Percentiles rank a stretch among this genome's conserved stretches.
Evolutionary conservation across 108 stramenopile genomes (phyloP).

Genomic region (Aurantiochytrium sp.): DNA sequence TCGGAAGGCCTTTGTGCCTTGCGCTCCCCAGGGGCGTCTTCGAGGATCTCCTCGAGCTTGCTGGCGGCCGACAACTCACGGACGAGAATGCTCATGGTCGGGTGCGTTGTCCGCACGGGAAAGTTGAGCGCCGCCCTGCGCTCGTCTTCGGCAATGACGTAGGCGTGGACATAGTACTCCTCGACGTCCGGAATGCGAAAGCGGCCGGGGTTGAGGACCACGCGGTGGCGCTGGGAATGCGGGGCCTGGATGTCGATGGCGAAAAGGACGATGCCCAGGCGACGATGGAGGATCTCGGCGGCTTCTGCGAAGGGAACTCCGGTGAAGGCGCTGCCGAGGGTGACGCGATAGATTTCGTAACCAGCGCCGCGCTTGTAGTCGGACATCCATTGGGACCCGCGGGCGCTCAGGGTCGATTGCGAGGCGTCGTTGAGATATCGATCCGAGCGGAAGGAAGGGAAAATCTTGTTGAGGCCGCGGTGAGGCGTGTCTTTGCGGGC

Average conservation of each 20-base stretch:
- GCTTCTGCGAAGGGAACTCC: not conserved
- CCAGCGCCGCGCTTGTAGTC: constrained; percentile 11
- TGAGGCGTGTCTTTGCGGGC: too few relatives aligned
- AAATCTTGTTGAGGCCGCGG: too few relatives aligned
- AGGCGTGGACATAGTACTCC: not conserved
- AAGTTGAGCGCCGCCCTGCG: not conserved
- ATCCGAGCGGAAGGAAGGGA: not conserved
- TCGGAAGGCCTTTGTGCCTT: not conserved
- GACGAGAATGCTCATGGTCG: not conserved
- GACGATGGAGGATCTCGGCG: not conserved
- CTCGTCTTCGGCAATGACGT: constrained; percentile 22
- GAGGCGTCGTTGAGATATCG: too few relatives aligned
- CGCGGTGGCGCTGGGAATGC: not conserved
- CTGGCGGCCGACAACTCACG: not conserved
- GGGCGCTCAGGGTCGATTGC: not conserved
- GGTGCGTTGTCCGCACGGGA: not conserved
- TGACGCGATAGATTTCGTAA: constrained; percentile 24
- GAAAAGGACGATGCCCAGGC: constrained; percentile 25
- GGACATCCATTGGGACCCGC: not conserved
- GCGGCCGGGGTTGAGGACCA: not conserved
- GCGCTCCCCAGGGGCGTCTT: not conserved
- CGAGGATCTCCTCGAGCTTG: too few relatives aligned
- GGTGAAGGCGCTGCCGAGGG: not conserved
- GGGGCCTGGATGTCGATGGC: not conserved
- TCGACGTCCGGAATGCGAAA: not conserved